These are phyloP conservation scores for Monosporascus sp. DNA, from an alignment of 2,329 filamentous ascomycete genomes.

Conservation along the genomic window DNA sequence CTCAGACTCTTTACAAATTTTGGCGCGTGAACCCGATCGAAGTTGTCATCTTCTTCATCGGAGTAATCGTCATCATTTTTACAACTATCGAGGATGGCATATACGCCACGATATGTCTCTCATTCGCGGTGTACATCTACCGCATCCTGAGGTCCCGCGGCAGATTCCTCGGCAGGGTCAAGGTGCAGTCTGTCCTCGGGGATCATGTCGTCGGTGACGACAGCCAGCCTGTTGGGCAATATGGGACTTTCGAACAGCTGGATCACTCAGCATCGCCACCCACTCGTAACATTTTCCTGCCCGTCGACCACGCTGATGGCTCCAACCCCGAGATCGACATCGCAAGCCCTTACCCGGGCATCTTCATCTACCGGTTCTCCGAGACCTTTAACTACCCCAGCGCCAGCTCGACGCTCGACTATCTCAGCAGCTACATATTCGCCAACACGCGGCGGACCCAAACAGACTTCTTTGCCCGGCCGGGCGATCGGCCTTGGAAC, in stretches of 20 bases:
- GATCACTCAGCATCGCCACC: constrained; percentile 20
- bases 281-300: constrained; percentile 76
- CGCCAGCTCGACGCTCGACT: constrained; percentile 80
- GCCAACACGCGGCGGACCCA: constrained; percentile 72
- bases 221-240: constrained; percentile 43
- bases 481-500: constrained; percentile 89
- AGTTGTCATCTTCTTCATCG: constrained; percentile 86
- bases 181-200: constrained; percentile 77
- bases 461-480: constrained; percentile 55
- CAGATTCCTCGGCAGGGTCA: constrained; percentile 76
- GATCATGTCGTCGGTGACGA: constrained; percentile 67
- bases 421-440: constrained; percentile 65
- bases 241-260: constrained; percentile 48
- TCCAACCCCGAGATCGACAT: constrained; percentile 80
- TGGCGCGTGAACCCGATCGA: constrained; percentile 91
- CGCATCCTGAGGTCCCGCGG: constrained; percentile 79
- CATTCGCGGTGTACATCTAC: constrained; percentile 73
- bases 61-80: constrained; percentile 87
- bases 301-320: constrained; percentile 81
- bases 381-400: constrained; percentile 98
- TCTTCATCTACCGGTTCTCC: constrained; percentile 93
- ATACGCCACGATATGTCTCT: constrained; percentile 77
- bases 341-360: constrained; percentile 78
- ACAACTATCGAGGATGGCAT: constrained; percentile 85
- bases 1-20: constrained; percentile 89